Evolutionary conservation across 2,329 filamentous ascomycete genomes (phyloP).

Genomic region (Sordariomycetes sp.): DNA sequence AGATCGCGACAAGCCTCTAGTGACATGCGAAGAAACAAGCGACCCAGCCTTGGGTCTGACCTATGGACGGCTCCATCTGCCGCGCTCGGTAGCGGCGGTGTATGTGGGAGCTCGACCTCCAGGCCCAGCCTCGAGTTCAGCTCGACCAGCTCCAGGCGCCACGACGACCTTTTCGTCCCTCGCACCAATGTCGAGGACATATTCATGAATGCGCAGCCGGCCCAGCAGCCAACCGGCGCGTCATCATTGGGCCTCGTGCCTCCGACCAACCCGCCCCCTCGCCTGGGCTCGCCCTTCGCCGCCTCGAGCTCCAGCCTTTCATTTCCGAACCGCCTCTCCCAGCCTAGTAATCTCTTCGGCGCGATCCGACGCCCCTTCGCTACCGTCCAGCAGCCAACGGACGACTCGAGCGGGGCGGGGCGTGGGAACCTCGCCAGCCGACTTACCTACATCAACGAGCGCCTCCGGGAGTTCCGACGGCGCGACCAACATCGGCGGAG

Average conservation of each 20-base stretch:
- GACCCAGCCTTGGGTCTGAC: conserved; percentile 43
- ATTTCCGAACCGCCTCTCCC: conserved; percentile 46
- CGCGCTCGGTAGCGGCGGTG: conserved; percentile 10
- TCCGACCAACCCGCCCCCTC: conserved; percentile 27
- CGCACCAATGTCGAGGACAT: conserved; percentile 29
- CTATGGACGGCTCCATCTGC: conserved; percentile 35
- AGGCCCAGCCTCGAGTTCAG: conserved; percentile 19
- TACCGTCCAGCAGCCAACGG: conserved; percentile 39
- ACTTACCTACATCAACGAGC: conserved; percentile 47
- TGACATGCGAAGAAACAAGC: conserved; percentile 37
- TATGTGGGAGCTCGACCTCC: conserved; percentile 11
- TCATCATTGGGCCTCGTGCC: conserved; percentile 6
- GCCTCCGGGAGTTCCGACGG: conserved; percentile 42
- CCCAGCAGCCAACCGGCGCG: conserved; percentile 13
- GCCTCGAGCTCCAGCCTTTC: conserved; percentile 41
- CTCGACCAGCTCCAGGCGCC: conserved; percentile 19
- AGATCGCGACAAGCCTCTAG: conserved; percentile 33
- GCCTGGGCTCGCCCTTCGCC: conserved; percentile 50
- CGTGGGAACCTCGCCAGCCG: conserved; percentile 36
- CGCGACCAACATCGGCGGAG: conserved; percentile 27
- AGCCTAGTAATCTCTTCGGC: conserved; percentile 30
- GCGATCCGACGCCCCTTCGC: conserved; percentile 41
- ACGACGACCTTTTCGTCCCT: conserved; percentile 28
- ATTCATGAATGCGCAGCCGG: conserved; percentile 13
- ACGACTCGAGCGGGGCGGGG: conserved; percentile 20